phyloP scores from a whole-genome alignment of 176 grass and related monocot genomes.

The Tuctoria greenei region DNA sequence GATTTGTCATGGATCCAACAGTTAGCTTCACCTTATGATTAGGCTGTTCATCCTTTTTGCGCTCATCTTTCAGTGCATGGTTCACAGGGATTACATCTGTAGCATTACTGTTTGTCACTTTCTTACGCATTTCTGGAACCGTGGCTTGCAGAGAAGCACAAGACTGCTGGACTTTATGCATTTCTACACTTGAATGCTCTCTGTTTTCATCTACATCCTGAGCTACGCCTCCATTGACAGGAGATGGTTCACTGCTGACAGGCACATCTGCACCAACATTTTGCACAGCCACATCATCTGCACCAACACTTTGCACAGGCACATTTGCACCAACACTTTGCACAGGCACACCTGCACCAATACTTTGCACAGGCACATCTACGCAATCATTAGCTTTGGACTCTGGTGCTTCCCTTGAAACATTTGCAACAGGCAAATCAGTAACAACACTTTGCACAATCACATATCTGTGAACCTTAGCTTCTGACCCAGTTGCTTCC shows the following conservation, averaged over 20 bases:
- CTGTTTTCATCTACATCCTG: constrained; percentile 4
- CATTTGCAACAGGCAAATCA: constrained; percentile 7
- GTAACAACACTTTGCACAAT: constrained; percentile 10
- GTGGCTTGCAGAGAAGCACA: constrained; percentile 51
- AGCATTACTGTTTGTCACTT: constrained; percentile 11
- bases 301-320: constrained; percentile 3
- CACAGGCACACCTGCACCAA: constrained; percentile 10
- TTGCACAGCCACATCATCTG: constrained; percentile 14
- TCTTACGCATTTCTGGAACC: constrained; percentile 44
- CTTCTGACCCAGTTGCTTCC: constrained; percentile 15
- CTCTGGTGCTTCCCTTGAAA: constrained; percentile 12
- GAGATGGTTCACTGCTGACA: constrained; percentile 10
- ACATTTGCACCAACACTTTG: background rate
- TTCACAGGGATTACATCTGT: background rate
- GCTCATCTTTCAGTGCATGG: constrained; percentile 25
- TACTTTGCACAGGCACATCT: constrained; percentile 19
- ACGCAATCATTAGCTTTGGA: constrained; percentile 17
- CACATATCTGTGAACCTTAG: background rate
- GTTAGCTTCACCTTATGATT: constrained; percentile 16
- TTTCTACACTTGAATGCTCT: constrained; percentile 6
- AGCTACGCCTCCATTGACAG: constrained; percentile 7
- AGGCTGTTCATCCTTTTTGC: constrained; percentile 26
- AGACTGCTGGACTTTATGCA: constrained; percentile 37
- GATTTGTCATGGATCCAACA: constrained; percentile 24
- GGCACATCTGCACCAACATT: background rate